Evolutionary conservation across 2,329 filamentous ascomycete genomes (phyloP), one percentile per base, ranked within the genome.

Genomic region (Leptographium galeiforme): DNA sequence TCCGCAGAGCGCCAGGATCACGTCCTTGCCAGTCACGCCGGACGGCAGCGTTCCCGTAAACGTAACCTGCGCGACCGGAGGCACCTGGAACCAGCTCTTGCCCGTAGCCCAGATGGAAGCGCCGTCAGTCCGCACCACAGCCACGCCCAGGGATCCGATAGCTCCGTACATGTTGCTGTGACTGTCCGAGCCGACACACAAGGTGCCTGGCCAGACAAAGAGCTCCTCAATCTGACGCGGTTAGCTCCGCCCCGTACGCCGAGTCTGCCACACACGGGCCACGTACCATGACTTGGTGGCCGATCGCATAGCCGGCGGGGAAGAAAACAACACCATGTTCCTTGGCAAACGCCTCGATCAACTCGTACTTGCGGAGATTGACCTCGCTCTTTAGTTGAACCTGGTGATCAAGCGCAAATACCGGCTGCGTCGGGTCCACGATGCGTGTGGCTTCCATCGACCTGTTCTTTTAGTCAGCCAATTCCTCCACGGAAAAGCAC

Each of bases 281-380:
- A n/a, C n/a, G n/a, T n/a, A 95, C 79, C 85, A 93, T 89, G 60
- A 91, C 84, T 67, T 96, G 91, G 66, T 96, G 91, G 0, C 89
- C 90, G 3, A 62, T 62, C 1, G 58, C 60, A 6, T 54, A 54
- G 4, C 57, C 57, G 38, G 60, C 57, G 1, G 82, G 82, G 62
- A 84, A 94, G 12, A 90, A 89, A 54, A 82, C 74, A 1, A 94
- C 77, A 2, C 85, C 86, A 55, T 96, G 87, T 57, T 81, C 74
- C 62, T 77, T 75, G 1, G 88, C 91, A 68, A 97, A 95, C 57
- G 82, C 77, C 64, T 93, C 81, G 51, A 96, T 95, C 62, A 85
- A 78, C 16, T 67, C 64, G 67, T 95, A 96, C 63, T 96, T 96
- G 62, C 84, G 82, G 44, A 95, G 66, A 62, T 95, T 95, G 58